Percentiles rank a stretch among this genome's conserved stretches.
Evolutionary conservation across 441 rosid species (phyloP).

Genomic region (Syzygium malaccense): DNA sequence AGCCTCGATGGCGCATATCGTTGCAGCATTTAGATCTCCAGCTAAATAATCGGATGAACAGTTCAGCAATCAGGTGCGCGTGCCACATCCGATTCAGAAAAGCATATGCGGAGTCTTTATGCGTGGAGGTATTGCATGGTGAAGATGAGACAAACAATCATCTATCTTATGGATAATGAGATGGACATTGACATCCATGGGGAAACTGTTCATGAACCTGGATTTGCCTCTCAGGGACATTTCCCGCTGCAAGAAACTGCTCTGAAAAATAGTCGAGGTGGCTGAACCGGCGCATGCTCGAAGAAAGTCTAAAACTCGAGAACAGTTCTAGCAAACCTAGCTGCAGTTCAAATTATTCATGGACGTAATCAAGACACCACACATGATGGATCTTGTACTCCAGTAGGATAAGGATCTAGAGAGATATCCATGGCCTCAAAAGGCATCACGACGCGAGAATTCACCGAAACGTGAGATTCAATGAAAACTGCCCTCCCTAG

Average conservation of each 20-base stretch:
- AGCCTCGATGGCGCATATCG: background rate
- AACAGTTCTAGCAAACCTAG: background rate
- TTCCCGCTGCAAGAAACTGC: background rate
- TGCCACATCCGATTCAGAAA: background rate
- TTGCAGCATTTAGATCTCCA: background rate
- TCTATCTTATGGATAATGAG: background rate
- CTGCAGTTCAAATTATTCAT: background rate
- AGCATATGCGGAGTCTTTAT: background rate
- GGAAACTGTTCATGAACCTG: background rate
- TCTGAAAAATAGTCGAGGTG: background rate
- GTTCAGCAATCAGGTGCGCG: background rate
- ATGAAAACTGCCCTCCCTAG: background rate
- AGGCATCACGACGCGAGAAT: background rate
- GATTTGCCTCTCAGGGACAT: background rate
- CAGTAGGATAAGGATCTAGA: background rate
- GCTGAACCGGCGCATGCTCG: background rate
- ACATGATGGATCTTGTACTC: background rate
- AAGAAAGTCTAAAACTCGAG: background rate
- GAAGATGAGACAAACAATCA: background rate
- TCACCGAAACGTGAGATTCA: background rate
- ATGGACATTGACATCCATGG: background rate
- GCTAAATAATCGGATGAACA: background rate
- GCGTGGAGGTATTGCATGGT: background rate
- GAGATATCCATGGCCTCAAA: background rate
- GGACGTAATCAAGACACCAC: background rate